These are phyloP conservation scores for Nothophaeocryptopus gaeumannii DNA, from an alignment of 2,329 filamentous ascomycete species.

Conservation along the genomic window DNA sequence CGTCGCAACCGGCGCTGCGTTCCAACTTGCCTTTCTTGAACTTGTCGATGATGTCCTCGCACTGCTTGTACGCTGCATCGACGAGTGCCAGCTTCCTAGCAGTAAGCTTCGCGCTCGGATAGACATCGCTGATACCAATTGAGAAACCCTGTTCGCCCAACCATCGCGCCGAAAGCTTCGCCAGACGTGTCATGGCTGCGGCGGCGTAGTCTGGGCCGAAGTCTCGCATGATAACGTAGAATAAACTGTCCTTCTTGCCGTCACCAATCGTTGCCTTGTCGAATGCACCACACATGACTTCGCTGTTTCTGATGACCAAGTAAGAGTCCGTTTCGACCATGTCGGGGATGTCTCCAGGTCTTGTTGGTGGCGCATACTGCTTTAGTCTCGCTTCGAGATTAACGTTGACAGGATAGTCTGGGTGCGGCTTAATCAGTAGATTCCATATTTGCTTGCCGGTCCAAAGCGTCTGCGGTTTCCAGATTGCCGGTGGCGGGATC, in stretches of 20 bases:
- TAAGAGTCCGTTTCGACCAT: constrained; percentile 74
- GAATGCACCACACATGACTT: constrained; percentile 96
- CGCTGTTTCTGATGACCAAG: constrained; percentile 90
- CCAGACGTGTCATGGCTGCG: constrained; percentile 87
- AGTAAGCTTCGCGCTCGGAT: constrained; percentile 69
- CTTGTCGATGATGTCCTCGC: constrained; percentile 75
- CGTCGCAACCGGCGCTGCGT: constrained; percentile 83
- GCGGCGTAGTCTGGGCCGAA: constrained; percentile 88
- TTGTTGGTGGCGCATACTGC: constrained; percentile 66
- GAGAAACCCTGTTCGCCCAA: constrained; percentile 92
- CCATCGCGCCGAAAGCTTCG: constrained; percentile 84
- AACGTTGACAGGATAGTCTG: constrained; percentile 73
- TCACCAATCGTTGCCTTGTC: constrained; percentile 97
- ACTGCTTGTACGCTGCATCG: constrained; percentile 72
- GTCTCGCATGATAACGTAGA: constrained; percentile 94
- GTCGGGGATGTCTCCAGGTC: constrained; percentile 66
- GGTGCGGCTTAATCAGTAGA: constrained; percentile 85
- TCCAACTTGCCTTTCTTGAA: constrained; percentile 79
- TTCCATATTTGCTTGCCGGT: constrained; percentile 97
- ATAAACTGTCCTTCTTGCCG: constrained; percentile 96
- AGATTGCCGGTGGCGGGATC: constrained; percentile 78
- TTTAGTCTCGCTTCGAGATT: constrained; percentile 93
- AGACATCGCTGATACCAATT: constrained; percentile 93
- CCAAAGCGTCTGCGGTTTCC: constrained; percentile 86
- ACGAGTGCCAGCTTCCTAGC: constrained; percentile 74